Base-by-base conservation (phyloP, 2,329 filamentous ascomycete species). In the Colletotrichum endophyticum region DNA sequence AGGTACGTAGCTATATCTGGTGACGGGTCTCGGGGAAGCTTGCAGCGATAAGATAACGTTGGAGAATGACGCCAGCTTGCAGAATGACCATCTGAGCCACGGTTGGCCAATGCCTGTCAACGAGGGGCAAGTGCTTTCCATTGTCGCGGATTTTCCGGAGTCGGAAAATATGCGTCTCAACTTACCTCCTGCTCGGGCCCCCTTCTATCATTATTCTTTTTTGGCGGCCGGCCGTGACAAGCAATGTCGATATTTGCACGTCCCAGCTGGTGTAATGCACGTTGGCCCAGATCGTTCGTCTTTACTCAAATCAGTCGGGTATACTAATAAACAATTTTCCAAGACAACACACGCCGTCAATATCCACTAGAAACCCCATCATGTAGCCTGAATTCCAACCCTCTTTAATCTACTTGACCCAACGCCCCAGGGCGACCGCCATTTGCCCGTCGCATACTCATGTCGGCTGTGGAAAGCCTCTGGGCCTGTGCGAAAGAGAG, bases 401-500 rank as follows among this genome's bases (percentile, higher is more conserved):
- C 15, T 12, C 32, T 13, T n/a, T 30, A 39, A 44, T 53, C 39
- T 34, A 9, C 61, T 28, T 34, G 25, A 39, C 62, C 56, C 11
- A 39, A 13, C 19, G 19, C 61, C 22, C 36, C 53, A 13, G 61
- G 22, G 25, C 49, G 25, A n/a, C 25, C 30, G 22, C 66, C 49
- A 16, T 67, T 57, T 11, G 53, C 15, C 19, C 36, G 72, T 19
- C 61, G 75, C 13, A 32, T 44, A 12, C 61, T 67, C n/a, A 36
- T 53, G 3, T 75, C 75, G 15, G 49, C 66, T 12, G 64, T 30
- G 11, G 75, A 77, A 28, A 56, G 66, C 16, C 66, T 70, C 39
- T 75, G 61, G n/a, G 75, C 44, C 27, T 77, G 72, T 57, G 66
- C 36, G 28, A 66, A 67, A n/a, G 75, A 75, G n/a, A 75, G 67